phyloP scores from a whole-genome alignment of 345 rosid species.

The Rhizophora mangle region DNA sequence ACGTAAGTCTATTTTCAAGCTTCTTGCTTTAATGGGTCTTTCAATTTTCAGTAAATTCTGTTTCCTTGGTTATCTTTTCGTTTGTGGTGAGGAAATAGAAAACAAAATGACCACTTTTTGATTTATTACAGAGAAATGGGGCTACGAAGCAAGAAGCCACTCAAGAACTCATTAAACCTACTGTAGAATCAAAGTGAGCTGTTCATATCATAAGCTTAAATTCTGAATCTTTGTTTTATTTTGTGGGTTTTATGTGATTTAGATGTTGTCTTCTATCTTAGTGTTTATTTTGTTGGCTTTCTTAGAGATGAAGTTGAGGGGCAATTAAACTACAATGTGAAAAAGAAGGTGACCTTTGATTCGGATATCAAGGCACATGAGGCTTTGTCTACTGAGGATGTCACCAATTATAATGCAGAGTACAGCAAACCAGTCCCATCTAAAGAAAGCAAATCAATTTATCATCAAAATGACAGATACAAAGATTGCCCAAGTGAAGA shows the following conservation, averaged over 20 bases:
- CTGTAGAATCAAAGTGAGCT: conserved; percentile 11
- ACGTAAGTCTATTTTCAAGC: conserved; percentile 16
- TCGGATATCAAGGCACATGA: neutral
- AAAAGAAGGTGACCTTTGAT: conserved; percentile 17
- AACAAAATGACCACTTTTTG: too few relatives aligned
- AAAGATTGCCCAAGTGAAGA: conserved; percentile 1
- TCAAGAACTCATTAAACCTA: conserved; percentile 14
- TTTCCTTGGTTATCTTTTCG: neutral
- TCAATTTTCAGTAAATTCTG: neutral
- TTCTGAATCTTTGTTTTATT: neutral
- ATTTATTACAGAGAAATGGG: neutral
- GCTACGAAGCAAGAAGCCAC: conserved; percentile 2
- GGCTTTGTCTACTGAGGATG: conserved; percentile 6
- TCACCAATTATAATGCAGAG: neutral
- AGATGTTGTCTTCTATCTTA: neutral
- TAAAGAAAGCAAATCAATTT: neutral
- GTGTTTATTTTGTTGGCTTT: neutral
- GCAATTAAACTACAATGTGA: conserved; percentile 9
- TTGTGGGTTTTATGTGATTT: neutral
- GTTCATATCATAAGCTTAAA: neutral
- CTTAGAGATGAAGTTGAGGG: conserved; percentile 13
- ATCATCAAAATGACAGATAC: conserved; percentile 10
- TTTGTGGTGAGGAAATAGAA: neutral
- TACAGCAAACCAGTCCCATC: neutral
- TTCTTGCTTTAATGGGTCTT: neutral